These are phyloP conservation scores for Chrysoporthe deuterocubensis DNA, from an alignment of 2,329 filamentous ascomycete genomes.

Conservation along the genomic window DNA sequence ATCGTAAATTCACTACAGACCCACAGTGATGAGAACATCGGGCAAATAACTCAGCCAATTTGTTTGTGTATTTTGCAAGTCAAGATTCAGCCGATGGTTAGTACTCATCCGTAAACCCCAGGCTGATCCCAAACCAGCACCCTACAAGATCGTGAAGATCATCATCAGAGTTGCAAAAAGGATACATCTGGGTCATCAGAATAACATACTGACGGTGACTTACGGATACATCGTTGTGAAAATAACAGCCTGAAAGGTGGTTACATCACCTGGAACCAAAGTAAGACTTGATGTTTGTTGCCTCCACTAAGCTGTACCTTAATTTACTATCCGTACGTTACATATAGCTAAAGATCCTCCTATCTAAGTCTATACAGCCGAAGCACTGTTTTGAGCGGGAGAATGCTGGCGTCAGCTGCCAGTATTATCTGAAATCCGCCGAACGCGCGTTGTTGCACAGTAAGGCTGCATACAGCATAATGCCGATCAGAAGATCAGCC, in stretches of 20 bases:
- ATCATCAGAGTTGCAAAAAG: neutral
- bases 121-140: neutral
- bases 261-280: neutral
- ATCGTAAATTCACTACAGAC: neutral
- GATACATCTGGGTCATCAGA: too few species aligned
- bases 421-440: neutral
- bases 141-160: neutral
- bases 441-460: neutral
- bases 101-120: neutral
- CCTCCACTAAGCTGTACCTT: neutral
- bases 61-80: neutral
- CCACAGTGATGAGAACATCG: neutral
- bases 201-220: too few species aligned
- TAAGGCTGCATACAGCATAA: neutral
- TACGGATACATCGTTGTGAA: neutral
- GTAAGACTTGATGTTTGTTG: neutral
- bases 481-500: neutral
- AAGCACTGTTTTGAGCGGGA: neutral
- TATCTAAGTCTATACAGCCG: neutral
- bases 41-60: neutral
- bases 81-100: neutral
- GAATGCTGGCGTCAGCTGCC: neutral
- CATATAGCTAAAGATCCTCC: neutral
- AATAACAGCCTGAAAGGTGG: neutral
- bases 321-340: neutral